These are phyloP conservation scores for Plasmodium adleri DNA, from an alignment of 169 alveolate genomes.

Conservation along the genomic window DNA sequence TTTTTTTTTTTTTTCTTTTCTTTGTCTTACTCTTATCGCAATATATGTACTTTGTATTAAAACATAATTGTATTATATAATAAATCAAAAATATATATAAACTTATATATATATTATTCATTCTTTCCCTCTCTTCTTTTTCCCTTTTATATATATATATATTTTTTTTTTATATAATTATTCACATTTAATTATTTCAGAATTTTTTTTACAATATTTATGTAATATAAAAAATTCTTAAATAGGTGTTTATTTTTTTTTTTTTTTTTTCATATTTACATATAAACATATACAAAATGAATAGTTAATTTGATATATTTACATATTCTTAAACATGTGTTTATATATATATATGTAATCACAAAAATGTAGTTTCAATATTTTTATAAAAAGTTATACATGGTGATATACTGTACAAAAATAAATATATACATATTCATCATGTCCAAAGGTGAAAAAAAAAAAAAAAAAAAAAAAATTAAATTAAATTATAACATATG, in stretches of 20 bases:
- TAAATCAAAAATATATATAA: constrained; percentile 5
- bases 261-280: too few species aligned
- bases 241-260: too few species aligned
- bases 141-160: neutral
- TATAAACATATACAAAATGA: too few species aligned
- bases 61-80: constrained; percentile 16
- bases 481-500: neutral
- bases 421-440: neutral
- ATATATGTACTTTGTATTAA: neutral
- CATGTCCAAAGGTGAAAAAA: neutral
- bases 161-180: neutral
- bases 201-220: neutral
- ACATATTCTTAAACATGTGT: too few species aligned
- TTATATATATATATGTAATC: too few species aligned
- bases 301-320: too few species aligned
- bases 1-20: neutral
- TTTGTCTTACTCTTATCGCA: constrained; percentile 25
- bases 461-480: constrained; percentile 13
- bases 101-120: constrained; percentile 17
- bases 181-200: constrained; percentile 3
- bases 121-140: neutral
- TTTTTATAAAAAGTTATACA: too few species aligned
- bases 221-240: neutral
- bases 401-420: too few species aligned
- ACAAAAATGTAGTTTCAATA: too few species aligned